These are phyloP conservation scores for Sindora glabra DNA, from an alignment of 306 rosid species.

Conservation along the genomic window DNA sequence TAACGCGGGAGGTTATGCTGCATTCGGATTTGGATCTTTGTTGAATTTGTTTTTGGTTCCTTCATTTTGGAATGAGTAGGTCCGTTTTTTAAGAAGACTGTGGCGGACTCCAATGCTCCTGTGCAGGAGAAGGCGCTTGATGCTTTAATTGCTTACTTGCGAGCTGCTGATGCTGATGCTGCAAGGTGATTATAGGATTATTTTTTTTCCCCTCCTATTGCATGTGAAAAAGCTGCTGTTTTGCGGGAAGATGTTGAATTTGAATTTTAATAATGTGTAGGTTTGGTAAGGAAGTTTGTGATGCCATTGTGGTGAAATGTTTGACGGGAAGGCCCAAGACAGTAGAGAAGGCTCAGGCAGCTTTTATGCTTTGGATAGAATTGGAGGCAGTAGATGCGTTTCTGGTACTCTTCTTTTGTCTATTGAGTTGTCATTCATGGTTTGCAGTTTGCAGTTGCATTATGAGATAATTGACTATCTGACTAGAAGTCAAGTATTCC, in stretches of 20 bases:
- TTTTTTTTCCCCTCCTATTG: not conserved
- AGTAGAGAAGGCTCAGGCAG: slow-evolving; percentile 96
- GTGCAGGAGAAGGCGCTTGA: slow-evolving; percentile 98
- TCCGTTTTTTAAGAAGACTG: slow-evolving; percentile 69
- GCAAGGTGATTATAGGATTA: slow-evolving; percentile 48
- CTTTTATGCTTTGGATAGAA: slow-evolving; percentile 91
- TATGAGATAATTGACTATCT: too few species aligned
- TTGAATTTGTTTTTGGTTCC: not conserved
- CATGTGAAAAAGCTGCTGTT: not conserved
- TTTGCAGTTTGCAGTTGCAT: too few species aligned
- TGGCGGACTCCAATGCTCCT: slow-evolving; percentile 92
- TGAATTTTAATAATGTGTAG: slow-evolving; percentile 27
- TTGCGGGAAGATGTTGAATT: slow-evolving; percentile 4
- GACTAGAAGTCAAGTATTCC: not conserved
- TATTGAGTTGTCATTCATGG: not conserved
- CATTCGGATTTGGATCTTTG: slow-evolving; percentile 30
- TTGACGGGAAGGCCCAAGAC: slow-evolving; percentile 96
- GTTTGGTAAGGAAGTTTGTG: slow-evolving; percentile 84
- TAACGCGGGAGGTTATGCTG: slow-evolving; percentile 5
- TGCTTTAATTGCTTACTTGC: slow-evolving; percentile 79
- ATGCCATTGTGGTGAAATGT: slow-evolving; percentile 87
- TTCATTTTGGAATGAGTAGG: slow-evolving; percentile 36
- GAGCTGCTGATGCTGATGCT: slow-evolving; percentile 95
- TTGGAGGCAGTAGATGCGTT: slow-evolving; percentile 93
- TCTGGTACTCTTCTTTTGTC: slow-evolving; percentile 47